Base-by-base conservation (phyloP, 164 flowering plant species). In the Warburgia ugandensis region DNA sequence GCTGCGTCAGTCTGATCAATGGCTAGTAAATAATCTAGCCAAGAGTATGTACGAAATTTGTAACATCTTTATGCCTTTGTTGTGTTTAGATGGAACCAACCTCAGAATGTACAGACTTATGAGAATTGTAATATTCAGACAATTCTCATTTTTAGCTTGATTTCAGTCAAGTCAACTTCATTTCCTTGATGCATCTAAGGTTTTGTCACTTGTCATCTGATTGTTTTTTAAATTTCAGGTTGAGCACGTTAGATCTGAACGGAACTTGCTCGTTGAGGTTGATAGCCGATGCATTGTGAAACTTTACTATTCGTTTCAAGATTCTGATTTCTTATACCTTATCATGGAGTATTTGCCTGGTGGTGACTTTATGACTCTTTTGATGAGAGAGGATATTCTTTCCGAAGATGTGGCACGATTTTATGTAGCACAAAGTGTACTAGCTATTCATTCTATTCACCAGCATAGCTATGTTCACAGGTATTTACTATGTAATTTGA, bases 311-410 rank as follows among this genome's bases (percentile, higher is more conserved):
- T 88, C 97, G 21, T 88, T 88, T 65, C 97, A 84, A 77, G 97
- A 84, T 73, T 80, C 91, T 22, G 89, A 77, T 45, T 88, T 64
- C 69, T 68, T 88, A 59, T 88, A 88, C 68, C 94, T 88, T 48
- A 88, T 88, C 58, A 88, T 84, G 97, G 97, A 88, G 71, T 88
- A 88, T 75, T 68, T 88, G 66, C 97, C 97, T 59, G 97, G 97
- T 59, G 97, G 97, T 61, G 97, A 88, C 68, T 76, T 88, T 48
- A 84, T 88, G 94, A 83, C 91, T 43, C 73, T 84, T 45, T 57
- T 88, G 54, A 85, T 88, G 94, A 84, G 91, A 61, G 83, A 79
- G 66, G 84, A 84, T 62, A 52, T 75, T 62, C 86, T 88, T 54
- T 76, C 88, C 29, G 97, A 84, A 65, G 83, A 81, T 67, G 86